Base-by-base conservation (phyloP, 768 basidiomycete species). In the Coprinopsis strossmayeri region DNA sequence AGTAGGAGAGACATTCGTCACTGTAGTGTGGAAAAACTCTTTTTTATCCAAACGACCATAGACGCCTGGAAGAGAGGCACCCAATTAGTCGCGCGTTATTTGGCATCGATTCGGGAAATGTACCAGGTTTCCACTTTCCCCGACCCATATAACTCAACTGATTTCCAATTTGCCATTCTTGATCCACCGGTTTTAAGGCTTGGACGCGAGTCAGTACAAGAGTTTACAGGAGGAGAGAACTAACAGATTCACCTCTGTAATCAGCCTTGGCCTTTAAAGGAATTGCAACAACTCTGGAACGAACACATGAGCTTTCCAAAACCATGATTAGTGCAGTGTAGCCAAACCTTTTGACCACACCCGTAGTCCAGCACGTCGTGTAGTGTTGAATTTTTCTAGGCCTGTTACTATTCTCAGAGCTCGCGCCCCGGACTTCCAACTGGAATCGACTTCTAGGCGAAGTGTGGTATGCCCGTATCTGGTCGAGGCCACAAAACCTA, bases 1-100 rank as follows among this genome's bases (percentile, higher is more conserved):
- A 1, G 78, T 87, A 0, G 87, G 87, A 44, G 82, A 79, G 34
- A 91, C 72, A 50, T 91, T 89, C 0, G 86, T 87, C 12, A 88
- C 82, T 0, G 82, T 89, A 0, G 88, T 89, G 34, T 75, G 76
- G 57, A 91, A 91, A 57, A 73, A 79, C 5, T 58, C 57, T 18
- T 77, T 59, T 44, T 64, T 61, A 51, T 82, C 75, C 12, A 89
- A 66, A 5, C 88, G 77, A 4, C 80, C 82, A 52, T 70, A 82
- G 46, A 56, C 69, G 65, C 79, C 69, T 67, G 38, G 28, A n/a
- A 25, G 18, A 39, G 24, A 20, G 37, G 35, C 24, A 13, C 45
- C 9, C 32, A 11, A 45, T 34, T 10, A 20, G 37, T 35, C n/a
- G n/a, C n/a, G n/a, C n/a, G n/a, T n/a, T n/a, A n/a, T n/a, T n/a